These are phyloP conservation scores for Acacia melanoxylon DNA, from an alignment of 306 rosid genomes.

Conservation along the genomic window DNA sequence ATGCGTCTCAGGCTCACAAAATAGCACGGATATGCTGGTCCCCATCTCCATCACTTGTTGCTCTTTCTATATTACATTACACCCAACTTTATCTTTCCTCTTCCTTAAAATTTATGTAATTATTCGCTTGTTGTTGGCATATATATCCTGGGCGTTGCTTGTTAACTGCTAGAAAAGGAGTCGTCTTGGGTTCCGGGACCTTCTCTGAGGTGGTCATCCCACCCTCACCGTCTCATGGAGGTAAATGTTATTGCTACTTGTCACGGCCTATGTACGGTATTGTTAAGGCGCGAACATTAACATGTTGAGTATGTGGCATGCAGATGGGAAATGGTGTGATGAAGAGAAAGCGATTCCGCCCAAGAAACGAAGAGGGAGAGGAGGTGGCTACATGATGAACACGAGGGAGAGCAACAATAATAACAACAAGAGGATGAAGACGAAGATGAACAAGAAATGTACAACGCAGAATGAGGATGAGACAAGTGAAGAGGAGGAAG, in stretches of 20 bases:
- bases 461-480: slow-evolving; percentile 13
- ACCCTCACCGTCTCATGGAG: slow-evolving; percentile 53
- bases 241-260: slow-evolving; percentile 13
- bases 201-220: slow-evolving; percentile 30
- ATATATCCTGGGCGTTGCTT: not conserved
- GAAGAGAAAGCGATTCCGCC: slow-evolving; percentile 67
- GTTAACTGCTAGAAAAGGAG: slow-evolving; percentile 39
- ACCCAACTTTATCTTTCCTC: slow-evolving; percentile 20
- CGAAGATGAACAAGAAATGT: slow-evolving; percentile 51
- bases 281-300: not conserved
- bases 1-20: slow-evolving; percentile 52
- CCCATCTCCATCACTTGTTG: slow-evolving; percentile 39
- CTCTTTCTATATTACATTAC: slow-evolving; percentile 14
- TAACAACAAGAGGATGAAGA: slow-evolving; percentile 38
- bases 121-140: slow-evolving; percentile 26
- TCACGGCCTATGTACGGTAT: not conserved
- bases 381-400: not conserved
- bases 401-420: not conserved
- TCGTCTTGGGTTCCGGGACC: slow-evolving; percentile 38
- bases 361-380: slow-evolving; percentile 65
- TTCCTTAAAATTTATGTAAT: slow-evolving; percentile 29
- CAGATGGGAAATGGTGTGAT: slow-evolving; percentile 47
- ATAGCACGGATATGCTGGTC: slow-evolving; percentile 59
- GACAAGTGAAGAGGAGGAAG: not conserved
- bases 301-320: not conserved